These are phyloP conservation scores for Trichosporon coremiiforme DNA, from an alignment of 1,284 basidiomycete species.

Conservation along the genomic window DNA sequence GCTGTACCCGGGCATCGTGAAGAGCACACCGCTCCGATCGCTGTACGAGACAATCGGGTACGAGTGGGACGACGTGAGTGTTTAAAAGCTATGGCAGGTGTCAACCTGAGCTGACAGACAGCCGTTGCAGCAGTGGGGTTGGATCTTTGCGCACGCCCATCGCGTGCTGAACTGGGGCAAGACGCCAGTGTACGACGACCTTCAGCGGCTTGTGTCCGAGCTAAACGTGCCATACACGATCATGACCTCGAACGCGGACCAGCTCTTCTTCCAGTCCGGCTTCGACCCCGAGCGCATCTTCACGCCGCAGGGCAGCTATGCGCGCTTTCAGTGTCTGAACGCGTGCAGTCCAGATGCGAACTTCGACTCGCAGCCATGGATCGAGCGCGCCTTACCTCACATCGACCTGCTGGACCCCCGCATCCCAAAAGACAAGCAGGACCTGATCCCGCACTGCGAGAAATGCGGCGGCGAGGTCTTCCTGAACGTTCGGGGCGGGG, in stretches of 20 bases:
- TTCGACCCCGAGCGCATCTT: slow-evolving; percentile 18
- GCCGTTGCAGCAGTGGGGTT: slow-evolving; percentile 29
- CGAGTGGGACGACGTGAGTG: slow-evolving; percentile 26
- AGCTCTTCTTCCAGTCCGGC: slow-evolving; percentile 26
- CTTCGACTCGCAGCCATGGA: slow-evolving; percentile 21
- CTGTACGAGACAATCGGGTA: slow-evolving; percentile 30
- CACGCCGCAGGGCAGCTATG: slow-evolving; percentile 27
- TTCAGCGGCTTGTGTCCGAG: not conserved
- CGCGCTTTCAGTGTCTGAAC: slow-evolving; percentile 27
- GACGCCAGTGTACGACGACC: slow-evolving; percentile 23
- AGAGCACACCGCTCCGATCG: slow-evolving; percentile 2
- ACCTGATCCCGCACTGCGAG: slow-evolving; percentile 25
- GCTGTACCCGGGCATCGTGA: slow-evolving; percentile 25
- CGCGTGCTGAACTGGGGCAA: slow-evolving; percentile 20
- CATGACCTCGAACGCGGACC: slow-evolving; percentile 30
- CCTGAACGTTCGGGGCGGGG: slow-evolving; percentile 28
- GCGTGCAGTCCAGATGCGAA: slow-evolving; percentile 6
- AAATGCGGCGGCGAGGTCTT: slow-evolving; percentile 27
- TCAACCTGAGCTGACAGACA: slow-evolving; percentile 4
- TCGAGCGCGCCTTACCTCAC: slow-evolving; percentile 16
- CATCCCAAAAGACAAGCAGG: not conserved
- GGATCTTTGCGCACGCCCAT: slow-evolving; percentile 23
- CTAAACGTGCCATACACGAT: slow-evolving; percentile 18
- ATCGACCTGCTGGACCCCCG: slow-evolving; percentile 6
- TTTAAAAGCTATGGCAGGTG: too few species aligned